Base-by-base conservation (phyloP, 305 asterid genomes). In the Plantago coronopus region DNA sequence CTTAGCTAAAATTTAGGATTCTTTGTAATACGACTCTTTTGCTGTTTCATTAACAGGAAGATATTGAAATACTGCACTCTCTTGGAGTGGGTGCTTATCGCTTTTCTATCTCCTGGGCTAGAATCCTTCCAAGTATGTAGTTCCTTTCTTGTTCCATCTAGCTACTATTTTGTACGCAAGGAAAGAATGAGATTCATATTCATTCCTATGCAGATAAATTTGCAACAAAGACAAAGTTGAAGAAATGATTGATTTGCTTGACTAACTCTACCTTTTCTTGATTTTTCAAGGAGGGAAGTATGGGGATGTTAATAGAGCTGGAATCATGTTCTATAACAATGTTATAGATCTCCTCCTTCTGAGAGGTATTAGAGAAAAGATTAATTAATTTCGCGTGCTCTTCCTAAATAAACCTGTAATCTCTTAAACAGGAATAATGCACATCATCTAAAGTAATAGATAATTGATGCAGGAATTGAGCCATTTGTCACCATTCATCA, bases 401-500 rank as follows among this genome's bases (percentile, higher is more conserved):
- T 34, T 1, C 19, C 3, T 22, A n/a, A n/a, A n/a, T 13, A 11
- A 21, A 23, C 9, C 12, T 8, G 15, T 27, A 25, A 27, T 27
- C 4, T 27, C 34, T 13, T 42, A 9, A 76, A 40, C 16, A 69
- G 21, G 22, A 45, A 51, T 42, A 13, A 12, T 23, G 57, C 17
- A 23, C 23, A 22, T 50, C 16, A 50, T 22, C 10, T 16, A 50
- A 22, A 10, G 7, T 21, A 22, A 17, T 21, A 13, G 3, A 76
- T 27, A 13, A 66, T n/a, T 38, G 54, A 43, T 51, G 27, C 76
- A 91, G 96, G 97, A 18, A 84, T 91, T 62, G 64, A 79, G 71
- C 95, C 96, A 5, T 84, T 91, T 68, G 95, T 86, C 66, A 89
- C 98, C 9, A 81, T 91, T 69, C 81, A 78, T 79, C 98, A 91